Evolutionary conservation across 805 yeast genomes (phyloP), one percentile per base, ranked within the genome.

Genomic region (Lipomyces yamanashiensis): DNA sequence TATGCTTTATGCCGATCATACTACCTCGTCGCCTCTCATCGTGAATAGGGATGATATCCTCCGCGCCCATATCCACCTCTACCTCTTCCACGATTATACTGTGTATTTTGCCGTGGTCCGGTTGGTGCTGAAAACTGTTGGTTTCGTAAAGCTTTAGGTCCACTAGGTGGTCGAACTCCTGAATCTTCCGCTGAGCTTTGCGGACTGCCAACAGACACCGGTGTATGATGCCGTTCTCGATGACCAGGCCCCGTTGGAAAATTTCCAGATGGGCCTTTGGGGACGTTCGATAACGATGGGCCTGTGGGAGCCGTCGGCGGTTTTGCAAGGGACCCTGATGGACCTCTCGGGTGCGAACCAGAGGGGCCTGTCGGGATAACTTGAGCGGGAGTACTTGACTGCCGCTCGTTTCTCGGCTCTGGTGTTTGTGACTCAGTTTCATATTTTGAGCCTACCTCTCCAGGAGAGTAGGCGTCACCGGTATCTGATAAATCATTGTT

Each of bases 21-120:
- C 51, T 40, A 23, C 13, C 2, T 43, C 12, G 12, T 9, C 33
- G 19, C 3, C 15, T 19, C n/a, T 23, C 40, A 62, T 15, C 67
- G 61, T n/a, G 67, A n/a, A 45, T 63, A 60, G 2, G 63, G 64
- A 43, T 51, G 61, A 28, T 59, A 59, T 9, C 60, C 55, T 33
- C 61, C 54, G 13, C 65, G 41, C 4, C 57, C 37, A 33, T 41
- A 43, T 2, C 65, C 47, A 10, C 50, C 60, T 23, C 61, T 28
- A 13, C 58, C 54, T 28, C 61, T 55, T 21, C 50, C 45, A 13
- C 62, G 59, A 12, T 17, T n/a, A 33, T 15, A 54, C 19, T 40
- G 40, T 13, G 19, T 44, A 19, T 33, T 21, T 28, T 59, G 54
- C 33, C 63, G 34, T 13, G 65, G 62, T 4, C 62, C 65, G 5